Conservation (phyloP, 306 rosid genomes). For the Betula pendula region DNA sequence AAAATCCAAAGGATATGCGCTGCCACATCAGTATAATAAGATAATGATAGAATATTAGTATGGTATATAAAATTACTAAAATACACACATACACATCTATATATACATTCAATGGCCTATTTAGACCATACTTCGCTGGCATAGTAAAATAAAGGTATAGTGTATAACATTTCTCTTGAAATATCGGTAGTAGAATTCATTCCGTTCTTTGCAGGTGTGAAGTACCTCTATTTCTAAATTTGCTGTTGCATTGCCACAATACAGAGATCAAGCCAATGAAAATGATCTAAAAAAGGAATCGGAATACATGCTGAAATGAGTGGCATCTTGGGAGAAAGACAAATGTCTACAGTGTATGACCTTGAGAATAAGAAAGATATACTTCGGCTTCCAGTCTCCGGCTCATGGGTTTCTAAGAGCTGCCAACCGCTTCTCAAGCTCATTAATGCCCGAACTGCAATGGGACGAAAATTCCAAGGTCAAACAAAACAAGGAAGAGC, state of each 20-base stretch:
- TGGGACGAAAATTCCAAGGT: slow-evolving; percentile 27
- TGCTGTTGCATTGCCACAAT: not conserved
- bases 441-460: slow-evolving; percentile 73
- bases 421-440: slow-evolving; percentile 91
- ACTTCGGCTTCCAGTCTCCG: not conserved
- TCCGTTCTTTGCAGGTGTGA: not conserved
- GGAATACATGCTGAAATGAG: not conserved
- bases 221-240: not conserved
- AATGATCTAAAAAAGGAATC: not conserved
- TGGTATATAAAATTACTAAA: no score
- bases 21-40: no score
- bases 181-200: not conserved
- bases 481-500: not conserved
- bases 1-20: no score
- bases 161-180: no score
- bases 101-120: no score
- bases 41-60: no score
- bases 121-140: no score
- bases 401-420: slow-evolving; percentile 78
- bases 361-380: not conserved
- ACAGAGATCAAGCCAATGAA: not conserved
- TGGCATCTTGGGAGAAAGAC: not conserved
- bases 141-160: no score
- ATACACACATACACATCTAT: no score
- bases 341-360: slow-evolving; percentile 16